Evolutionary conservation across 106 monocot genomes (phyloP), one percentile per base, ranked within the genome.

Genomic region (Allium sativum): DNA sequence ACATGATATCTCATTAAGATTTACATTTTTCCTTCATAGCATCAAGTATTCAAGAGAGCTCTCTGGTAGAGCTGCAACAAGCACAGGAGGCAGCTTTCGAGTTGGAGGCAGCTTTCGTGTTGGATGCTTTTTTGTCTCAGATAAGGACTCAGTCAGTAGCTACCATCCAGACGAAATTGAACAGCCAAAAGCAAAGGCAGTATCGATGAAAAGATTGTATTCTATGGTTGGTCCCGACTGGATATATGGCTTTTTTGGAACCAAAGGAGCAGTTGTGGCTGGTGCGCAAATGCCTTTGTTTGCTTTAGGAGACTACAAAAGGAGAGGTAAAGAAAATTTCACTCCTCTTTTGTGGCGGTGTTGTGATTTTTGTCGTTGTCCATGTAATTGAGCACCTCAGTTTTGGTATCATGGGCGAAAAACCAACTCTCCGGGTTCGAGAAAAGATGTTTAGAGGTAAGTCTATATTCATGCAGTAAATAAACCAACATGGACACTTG

Each of bases 371-470:
- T 15, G 80, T 91, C 51, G 72, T 88, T 65, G 67, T 91, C 47
- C 81, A 98, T 65, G 74, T 75, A 42, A 59, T 91, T 43, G 76
- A 70, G 55, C 91, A 98, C 74, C 65, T 91, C 67, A 91, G 78
- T 65, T 98, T 91, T 56, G 87, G 96, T 21, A 98, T 98, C 76
- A 87, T 98, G 87, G 96, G 91, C 12, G 96, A 98, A 73, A 79
- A 86, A 60, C 82, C 91, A 21, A 98, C 96, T 10, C 91, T 98
- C 19, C 76, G 96, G 10, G 87, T 91, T 21, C 69, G 96, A 61
- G 87, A 96, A 61, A 75, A 45, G 63, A 84, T 96, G 87, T 88
- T 98, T 54, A 70, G 76, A 68, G 84, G 93, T 93, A 72, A 62
- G 21, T 44, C n/a, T n/a, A n/a, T n/a, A n/a, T n/a, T n/a, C n/a